These are phyloP conservation scores for Aspergillus wentii DNA, from an alignment of 495 filamentous ascomycete genomes.

Conservation along the genomic window DNA sequence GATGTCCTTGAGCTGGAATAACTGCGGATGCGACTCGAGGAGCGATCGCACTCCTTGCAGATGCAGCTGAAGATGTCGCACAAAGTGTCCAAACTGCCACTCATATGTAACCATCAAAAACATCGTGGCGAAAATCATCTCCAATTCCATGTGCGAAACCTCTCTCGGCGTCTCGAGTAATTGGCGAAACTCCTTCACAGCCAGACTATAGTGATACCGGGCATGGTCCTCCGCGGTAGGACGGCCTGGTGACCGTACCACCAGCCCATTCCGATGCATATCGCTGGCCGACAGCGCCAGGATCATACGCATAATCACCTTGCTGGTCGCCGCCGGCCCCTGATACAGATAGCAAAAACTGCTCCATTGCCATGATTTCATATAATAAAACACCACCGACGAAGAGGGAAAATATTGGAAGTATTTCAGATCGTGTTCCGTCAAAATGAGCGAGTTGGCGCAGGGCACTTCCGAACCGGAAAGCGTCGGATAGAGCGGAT, in stretches of 20 bases:
- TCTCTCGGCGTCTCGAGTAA: conserved; percentile 28
- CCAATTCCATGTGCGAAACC: conserved; percentile 25
- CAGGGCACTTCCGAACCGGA: conserved; percentile 21
- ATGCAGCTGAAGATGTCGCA: conserved; percentile 38
- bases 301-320: conserved; percentile 42
- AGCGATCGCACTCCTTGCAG: conserved; percentile 37
- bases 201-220: conserved; percentile 36
- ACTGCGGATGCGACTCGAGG: conserved; percentile 31
- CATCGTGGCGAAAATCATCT: conserved; percentile 38
- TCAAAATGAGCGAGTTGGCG: conserved; percentile 32
- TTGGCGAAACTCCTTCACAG: conserved; percentile 40
- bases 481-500: conserved; percentile 24
- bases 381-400: conserved; percentile 37
- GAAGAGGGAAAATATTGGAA: conserved; percentile 41
- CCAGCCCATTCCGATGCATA: conserved; percentile 34
- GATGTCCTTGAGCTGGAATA: conserved; percentile 32
- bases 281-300: conserved; percentile 35
- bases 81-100: conserved; percentile 38
- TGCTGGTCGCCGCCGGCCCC: conserved; percentile 31
- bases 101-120: conserved; percentile 40
- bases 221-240: conserved; percentile 34
- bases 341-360: conserved; percentile 37
- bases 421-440: conserved; percentile 33
- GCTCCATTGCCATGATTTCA: conserved; percentile 41
- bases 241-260: conserved; percentile 22